Evolutionary conservation across 306 rosid genomes (phyloP).

Genomic region (Ormosia emarginata): DNA sequence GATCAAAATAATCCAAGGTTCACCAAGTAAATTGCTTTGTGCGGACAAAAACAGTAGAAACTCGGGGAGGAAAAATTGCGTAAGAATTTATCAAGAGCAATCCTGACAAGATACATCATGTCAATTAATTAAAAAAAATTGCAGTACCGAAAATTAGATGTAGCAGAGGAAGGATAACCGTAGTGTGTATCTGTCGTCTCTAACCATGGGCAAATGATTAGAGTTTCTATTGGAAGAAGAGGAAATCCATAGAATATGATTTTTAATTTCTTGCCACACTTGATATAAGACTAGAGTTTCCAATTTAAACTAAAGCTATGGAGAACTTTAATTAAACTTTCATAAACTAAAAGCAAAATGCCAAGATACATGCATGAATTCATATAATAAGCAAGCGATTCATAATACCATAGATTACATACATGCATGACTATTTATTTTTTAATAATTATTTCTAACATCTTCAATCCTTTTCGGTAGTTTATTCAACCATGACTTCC

Average conservation of each 20-base stretch:
- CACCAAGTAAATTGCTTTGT: not conserved
- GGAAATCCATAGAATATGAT: no score
- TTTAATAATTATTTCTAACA: no score
- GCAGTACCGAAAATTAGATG: slow-evolving; percentile 17
- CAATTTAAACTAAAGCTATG: no score
- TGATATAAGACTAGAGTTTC: no score
- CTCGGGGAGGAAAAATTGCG: not conserved
- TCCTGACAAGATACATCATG: not conserved
- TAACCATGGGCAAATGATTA: not conserved
- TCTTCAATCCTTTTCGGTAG: not conserved
- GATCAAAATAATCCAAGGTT: not conserved
- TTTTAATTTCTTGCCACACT: no score
- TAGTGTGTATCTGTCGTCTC: not conserved
- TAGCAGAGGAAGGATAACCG: slow-evolving; percentile 10
- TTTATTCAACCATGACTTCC: slow-evolving; percentile 19
- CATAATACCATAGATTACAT: no score
- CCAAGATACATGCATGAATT: no score
- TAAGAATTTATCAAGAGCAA: slow-evolving; percentile 2
- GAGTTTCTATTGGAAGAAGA: no score
- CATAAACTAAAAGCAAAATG: no score
- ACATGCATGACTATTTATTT: no score
- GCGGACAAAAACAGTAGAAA: not conserved
- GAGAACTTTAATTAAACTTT: no score
- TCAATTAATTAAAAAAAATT: not conserved
- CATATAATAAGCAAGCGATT: no score